These are phyloP conservation scores for Cladosporium sp. DNA, from an alignment of 2,329 filamentous ascomycete genomes.

Conservation along the genomic window DNA sequence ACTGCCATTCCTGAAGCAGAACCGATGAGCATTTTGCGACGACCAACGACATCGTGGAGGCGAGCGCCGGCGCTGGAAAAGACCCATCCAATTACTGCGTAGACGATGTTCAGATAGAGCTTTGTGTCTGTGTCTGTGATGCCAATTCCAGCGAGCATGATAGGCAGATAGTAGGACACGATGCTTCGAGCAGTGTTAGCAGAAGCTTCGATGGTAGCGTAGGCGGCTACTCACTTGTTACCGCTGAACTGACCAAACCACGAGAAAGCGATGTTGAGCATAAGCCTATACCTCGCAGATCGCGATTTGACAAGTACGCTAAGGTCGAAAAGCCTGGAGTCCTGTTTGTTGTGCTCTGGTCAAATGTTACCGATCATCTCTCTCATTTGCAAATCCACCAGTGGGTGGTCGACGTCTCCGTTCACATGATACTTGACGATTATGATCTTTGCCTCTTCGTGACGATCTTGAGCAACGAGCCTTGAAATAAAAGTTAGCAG, in stretches of 20 bases:
- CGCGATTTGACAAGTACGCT: background rate
- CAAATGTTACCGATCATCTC: background rate
- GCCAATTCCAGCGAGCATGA: slow-evolving; percentile 20
- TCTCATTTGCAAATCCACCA: background rate
- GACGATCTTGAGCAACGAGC: background rate
- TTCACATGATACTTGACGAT: background rate
- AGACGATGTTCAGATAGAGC: slow-evolving; percentile 35
- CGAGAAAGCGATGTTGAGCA: background rate
- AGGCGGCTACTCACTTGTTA: background rate
- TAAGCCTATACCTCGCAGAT: background rate
- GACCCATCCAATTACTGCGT: slow-evolving; percentile 58
- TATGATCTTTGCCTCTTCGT: background rate
- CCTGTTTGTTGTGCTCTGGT: background rate
- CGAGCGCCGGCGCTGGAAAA: slow-evolving; percentile 41
- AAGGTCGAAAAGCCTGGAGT: background rate
- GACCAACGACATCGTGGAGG: slow-evolving; percentile 25
- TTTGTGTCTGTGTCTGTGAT: slow-evolving; percentile 26
- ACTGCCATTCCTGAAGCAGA: slow-evolving; percentile 33
- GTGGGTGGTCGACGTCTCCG: background rate
- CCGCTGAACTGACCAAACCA: background rate
- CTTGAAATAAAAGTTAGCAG: background rate
- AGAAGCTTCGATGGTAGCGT: background rate
- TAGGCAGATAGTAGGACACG: slow-evolving; percentile 21
- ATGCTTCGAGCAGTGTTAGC: background rate
- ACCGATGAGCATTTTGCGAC: slow-evolving; percentile 21